Base-by-base conservation (phyloP, 495 filamentous ascomycete genomes). In the Chaetomium fimeti region DNA sequence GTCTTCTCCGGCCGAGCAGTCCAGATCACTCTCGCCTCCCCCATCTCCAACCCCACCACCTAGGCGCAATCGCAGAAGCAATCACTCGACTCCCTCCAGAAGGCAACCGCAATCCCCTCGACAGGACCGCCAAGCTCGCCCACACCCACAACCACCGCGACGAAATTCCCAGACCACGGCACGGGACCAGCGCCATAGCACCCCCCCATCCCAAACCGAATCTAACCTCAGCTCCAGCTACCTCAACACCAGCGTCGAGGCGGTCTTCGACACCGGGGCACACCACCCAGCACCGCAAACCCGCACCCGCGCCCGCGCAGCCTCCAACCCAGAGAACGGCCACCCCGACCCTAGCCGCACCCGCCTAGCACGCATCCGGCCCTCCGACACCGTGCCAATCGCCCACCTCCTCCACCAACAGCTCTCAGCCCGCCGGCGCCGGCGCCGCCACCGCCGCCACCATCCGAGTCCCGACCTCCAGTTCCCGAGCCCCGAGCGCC, bases 401-500 rank as follows among this genome's bases (percentile, higher is more conserved):
- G 22, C 38, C n/a, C 15, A 16, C 40, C 2, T 56, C 16, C 18
- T 27, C 16, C 25, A 60, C 22, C 32, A 13, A 25, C 57, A 13
- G 6, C 47, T 0, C 2, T 1, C 47, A 15, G n/a, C 20, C 22
- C n/a, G 43, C n/a, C 58, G 4, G 4, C 18, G 48, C 13, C 29
- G 18, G 32, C 32, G 32, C 6, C 5, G 5, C 16, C 25, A 49
- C 16, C 32, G 16, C 12, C 57, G 15, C 27, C 57, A 8, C 1
- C 22, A 6, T 2, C 60, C 60, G 9, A 62, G 60, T 18, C 51
- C 60, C 3, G 51, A 62, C 27, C 22, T 62, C 0, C 51, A 45
- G 15, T 62, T 32, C 40, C 52, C 61, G 11, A 57, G 52, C 61
- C 42, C 61, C 7, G 61, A 63, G 16, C 53, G 22, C 42, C 42